Evolutionary conservation across 148 eudicot species (phyloP).

Genomic region (Fagopyrum tataricum): DNA sequence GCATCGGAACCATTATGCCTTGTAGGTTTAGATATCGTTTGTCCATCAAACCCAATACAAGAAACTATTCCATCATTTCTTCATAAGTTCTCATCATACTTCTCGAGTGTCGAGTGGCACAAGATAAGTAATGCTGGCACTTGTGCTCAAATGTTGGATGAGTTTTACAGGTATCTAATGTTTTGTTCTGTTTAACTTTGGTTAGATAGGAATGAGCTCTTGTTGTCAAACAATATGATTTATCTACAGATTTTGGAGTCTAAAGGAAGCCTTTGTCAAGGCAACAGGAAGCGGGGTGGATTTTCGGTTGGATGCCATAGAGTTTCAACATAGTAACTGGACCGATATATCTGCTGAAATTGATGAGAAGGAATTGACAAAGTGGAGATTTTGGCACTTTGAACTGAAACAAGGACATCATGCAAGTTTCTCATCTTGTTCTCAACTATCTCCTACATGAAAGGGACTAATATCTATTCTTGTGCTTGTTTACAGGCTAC

Average conservation of each 20-base stretch:
- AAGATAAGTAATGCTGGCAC: conserved; percentile 42
- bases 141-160: conserved; percentile 34
- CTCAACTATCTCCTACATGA: no score
- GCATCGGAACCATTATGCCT: conserved; percentile 88
- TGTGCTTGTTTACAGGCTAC: conserved; percentile 32
- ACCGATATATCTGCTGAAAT: conserved; percentile 41
- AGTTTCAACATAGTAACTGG: conserved; percentile 59
- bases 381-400: conserved; percentile 65
- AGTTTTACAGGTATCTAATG: conserved; percentile 47
- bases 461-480: background rate
- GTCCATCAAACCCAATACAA: conserved; percentile 31
- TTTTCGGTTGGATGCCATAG: conserved; percentile 41
- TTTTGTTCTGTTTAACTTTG: background rate
- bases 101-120: conserved; percentile 62
- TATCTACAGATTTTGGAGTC: conserved; percentile 70
- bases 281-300: conserved; percentile 69
- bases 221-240: background rate
- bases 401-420: conserved; percentile 44
- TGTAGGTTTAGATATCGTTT: conserved; percentile 77
- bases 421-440: conserved; percentile 35
- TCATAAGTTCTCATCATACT: conserved; percentile 48
- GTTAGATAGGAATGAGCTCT: background rate
- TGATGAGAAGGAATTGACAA: conserved; percentile 34
- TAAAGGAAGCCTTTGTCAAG: conserved; percentile 86
- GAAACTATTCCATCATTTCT: conserved; percentile 41